Conservation (phyloP, 768 basidiomycete species). For the Tricholoma furcatifolium region DNA sequence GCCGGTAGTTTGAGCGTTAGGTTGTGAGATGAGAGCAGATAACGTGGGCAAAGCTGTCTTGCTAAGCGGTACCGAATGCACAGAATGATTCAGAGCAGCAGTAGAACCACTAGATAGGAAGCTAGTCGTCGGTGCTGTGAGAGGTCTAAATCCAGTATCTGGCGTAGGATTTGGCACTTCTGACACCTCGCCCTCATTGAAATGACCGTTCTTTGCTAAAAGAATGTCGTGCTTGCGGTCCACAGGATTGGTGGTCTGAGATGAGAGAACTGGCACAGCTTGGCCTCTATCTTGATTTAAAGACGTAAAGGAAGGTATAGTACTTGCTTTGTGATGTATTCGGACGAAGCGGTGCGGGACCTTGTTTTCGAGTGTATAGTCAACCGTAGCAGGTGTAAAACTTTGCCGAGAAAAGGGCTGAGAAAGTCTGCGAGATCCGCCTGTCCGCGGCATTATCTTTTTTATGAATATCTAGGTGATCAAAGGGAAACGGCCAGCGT, state of each 20-base stretch:
- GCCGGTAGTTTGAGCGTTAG: slow-evolving; percentile 18
- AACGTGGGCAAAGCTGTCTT: slow-evolving; percentile 15
- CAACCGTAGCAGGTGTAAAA: neutral
- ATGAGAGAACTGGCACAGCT: neutral
- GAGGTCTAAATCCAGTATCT: slow-evolving; percentile 34
- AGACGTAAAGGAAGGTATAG: neutral
- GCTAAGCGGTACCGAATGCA: slow-evolving; percentile 13
- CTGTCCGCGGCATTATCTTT: slow-evolving; percentile 9
- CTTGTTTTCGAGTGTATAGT: slow-evolving; percentile 1
- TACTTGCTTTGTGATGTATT: slow-evolving; percentile 12
- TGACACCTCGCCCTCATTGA: slow-evolving; percentile 28
- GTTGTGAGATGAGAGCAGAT: slow-evolving; percentile 24
- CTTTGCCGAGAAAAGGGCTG: slow-evolving; percentile 9
- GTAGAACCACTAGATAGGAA: slow-evolving; percentile 28
- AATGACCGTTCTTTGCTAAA: slow-evolving; percentile 20
- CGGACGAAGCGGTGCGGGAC: slow-evolving; percentile 16
- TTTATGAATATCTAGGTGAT: no score
- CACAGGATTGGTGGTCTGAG: slow-evolving; percentile 6
- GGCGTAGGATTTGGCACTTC: slow-evolving; percentile 51
- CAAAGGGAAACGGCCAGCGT: no score
- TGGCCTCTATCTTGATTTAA: neutral
- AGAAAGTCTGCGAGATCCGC: slow-evolving; percentile 17
- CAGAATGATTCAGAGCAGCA: slow-evolving; percentile 20
- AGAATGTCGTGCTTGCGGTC: slow-evolving; percentile 15
- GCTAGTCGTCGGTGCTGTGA: slow-evolving; percentile 15